These are phyloP conservation scores for Entomophthora muscae DNA, from an alignment of 371 early-diverging fungal genomes.

Conservation along the genomic window DNA sequence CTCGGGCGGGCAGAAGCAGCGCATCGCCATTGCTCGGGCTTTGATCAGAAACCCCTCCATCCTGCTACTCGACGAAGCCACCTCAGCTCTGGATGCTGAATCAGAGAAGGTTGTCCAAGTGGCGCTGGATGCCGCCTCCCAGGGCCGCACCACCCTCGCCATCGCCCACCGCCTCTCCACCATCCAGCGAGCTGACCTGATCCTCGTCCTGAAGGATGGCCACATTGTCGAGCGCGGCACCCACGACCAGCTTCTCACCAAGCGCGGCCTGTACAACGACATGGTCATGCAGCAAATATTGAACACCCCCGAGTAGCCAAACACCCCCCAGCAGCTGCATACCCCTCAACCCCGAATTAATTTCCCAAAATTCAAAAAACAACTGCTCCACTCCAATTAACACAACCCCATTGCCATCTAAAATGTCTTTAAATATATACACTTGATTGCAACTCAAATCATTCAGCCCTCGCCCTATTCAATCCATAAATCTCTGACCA, in stretches of 20 bases:
- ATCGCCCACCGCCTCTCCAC: constrained; percentile 57
- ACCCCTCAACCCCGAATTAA: too few relatives aligned
- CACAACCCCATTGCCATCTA: too few relatives aligned
- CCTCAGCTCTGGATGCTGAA: constrained; percentile 79
- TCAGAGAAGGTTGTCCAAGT: constrained; percentile 79
- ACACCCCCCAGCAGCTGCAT: too few relatives aligned
- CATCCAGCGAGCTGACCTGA: constrained; percentile 55
- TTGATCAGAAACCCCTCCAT: constrained; percentile 66
- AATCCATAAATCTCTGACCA: too few relatives aligned
- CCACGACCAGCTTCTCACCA: constrained; percentile 48
- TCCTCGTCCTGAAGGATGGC: constrained; percentile 56
- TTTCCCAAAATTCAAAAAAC: too few relatives aligned
- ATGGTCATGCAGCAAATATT: constrained; percentile 22
- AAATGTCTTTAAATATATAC: too few relatives aligned
- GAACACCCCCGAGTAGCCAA: too few relatives aligned
- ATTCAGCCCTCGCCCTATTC: too few relatives aligned
- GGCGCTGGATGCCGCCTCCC: constrained; percentile 56
- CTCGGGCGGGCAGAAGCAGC: constrained; percentile 54
- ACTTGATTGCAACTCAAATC: too few relatives aligned
- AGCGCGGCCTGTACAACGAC: constrained; percentile 20
- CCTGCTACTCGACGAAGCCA: constrained; percentile 91
- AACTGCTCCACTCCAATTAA: too few relatives aligned
- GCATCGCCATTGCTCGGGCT: constrained; percentile 49
- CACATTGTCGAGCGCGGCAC: constrained; percentile 64
- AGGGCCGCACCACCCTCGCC: constrained; percentile 45